These are phyloP conservation scores for Magnolia changhungtana DNA, from an alignment of 164 flowering plant genomes.

Conservation along the genomic window DNA sequence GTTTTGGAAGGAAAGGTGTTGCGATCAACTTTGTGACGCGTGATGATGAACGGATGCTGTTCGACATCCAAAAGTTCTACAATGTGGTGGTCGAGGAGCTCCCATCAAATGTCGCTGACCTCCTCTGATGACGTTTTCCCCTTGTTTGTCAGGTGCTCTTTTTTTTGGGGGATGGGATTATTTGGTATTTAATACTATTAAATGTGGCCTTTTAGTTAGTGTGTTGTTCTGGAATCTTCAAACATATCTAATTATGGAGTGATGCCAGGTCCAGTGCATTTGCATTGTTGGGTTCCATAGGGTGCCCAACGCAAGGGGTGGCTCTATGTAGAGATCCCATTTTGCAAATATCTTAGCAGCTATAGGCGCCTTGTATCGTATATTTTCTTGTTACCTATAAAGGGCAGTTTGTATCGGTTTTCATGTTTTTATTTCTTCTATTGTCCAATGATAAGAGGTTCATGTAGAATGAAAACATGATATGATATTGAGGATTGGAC, in stretches of 20 bases:
- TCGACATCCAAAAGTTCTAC: slow-evolving; percentile 74
- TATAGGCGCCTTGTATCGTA: background rate
- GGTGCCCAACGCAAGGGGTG: background rate
- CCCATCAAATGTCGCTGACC: slow-evolving; percentile 74
- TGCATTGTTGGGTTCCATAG: background rate
- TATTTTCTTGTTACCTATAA: background rate
- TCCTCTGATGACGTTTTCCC: slow-evolving; percentile 37
- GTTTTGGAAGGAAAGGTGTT: slow-evolving; percentile 88
- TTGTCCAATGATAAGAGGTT: background rate
- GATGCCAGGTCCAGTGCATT: background rate
- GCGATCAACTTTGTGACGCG: slow-evolving; percentile 76
- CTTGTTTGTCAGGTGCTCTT: background rate
- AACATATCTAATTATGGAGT: background rate
- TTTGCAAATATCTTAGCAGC: background rate
- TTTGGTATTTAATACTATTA: background rate
- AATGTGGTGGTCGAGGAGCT: slow-evolving; percentile 77
- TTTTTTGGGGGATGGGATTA: background rate
- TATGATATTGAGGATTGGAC: too few species aligned
- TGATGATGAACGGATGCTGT: slow-evolving; percentile 80
- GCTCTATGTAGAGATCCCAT: background rate
- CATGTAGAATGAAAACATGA: background rate
- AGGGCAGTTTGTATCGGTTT: background rate
- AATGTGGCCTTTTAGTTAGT: background rate
- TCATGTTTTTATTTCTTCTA: too few species aligned
- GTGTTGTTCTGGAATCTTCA: background rate